phyloP scores from a whole-genome alignment of 2,329 filamentous ascomycete genomes.

The Pyricularia grisea region DNA sequence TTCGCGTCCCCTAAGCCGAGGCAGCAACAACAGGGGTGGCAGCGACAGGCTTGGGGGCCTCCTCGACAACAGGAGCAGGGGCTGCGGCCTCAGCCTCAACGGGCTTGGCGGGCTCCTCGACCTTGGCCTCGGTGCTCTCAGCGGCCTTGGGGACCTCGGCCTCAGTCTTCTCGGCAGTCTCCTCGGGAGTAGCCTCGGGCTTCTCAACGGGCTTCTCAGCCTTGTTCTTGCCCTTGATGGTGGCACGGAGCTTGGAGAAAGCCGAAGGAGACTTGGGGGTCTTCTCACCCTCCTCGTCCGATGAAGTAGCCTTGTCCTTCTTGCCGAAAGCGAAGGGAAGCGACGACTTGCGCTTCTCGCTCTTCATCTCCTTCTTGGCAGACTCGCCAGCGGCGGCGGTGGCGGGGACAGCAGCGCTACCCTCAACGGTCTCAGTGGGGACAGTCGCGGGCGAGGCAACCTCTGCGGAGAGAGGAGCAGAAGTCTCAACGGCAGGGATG shows the following conservation, averaged over 20 bases:
- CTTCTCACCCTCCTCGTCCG: conserved; percentile 56
- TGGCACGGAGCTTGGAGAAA: conserved; percentile 53
- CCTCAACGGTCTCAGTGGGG: conserved; percentile 37
- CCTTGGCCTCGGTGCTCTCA: conserved; percentile 17
- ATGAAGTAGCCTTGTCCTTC: conserved; percentile 54
- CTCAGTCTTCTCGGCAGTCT: conserved; percentile 10
- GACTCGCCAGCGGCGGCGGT: conserved; percentile 38
- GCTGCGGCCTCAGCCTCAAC: conserved; percentile 20
- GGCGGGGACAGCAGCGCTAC: conserved; percentile 19
- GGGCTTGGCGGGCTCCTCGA: conserved; percentile 11
- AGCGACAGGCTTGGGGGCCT: conserved; percentile 26
- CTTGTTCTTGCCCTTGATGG: conserved; percentile 38
- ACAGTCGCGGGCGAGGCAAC: conserved; percentile 37
- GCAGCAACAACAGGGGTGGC: conserved; percentile 39
- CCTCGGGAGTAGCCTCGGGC: conserved; percentile 28
- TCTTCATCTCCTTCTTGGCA: conserved; percentile 58
- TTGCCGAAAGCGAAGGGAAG: conserved; percentile 66
- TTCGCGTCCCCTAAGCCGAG: conserved; percentile 33
- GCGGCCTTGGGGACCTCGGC: conserved; percentile 23
- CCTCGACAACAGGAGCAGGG: conserved; percentile 26
- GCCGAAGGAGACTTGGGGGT: conserved; percentile 32
- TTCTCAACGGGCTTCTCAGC: conserved; percentile 29
- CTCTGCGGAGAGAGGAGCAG: conserved; percentile 46
- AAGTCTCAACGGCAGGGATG: conserved; percentile 49
- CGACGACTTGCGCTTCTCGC: conserved; percentile 74